These are phyloP conservation scores for Sanghuangporus weigelae DNA, from an alignment of 1,284 basidiomycete genomes.

Conservation along the genomic window DNA sequence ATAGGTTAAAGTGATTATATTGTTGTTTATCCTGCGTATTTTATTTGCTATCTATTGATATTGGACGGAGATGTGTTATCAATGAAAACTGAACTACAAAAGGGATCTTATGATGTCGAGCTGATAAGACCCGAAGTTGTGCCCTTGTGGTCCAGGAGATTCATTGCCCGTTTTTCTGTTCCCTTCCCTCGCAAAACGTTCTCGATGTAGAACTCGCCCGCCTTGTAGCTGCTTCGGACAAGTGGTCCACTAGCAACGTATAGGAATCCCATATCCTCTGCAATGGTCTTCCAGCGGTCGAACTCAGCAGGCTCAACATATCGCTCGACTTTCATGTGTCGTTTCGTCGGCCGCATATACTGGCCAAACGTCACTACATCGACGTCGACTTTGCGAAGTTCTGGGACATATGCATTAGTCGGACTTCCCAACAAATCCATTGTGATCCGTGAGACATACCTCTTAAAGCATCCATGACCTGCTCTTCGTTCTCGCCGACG, in stretches of 20 bases:
- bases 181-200: conserved; percentile 73
- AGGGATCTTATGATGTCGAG: background rate
- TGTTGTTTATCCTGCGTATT: background rate
- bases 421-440: background rate
- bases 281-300: conserved; percentile 84
- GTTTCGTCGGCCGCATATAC: conserved; percentile 99
- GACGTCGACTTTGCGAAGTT: conserved; percentile 82
- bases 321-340: conserved; percentile 98
- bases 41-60: background rate
- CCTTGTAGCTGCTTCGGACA: conserved; percentile 96
- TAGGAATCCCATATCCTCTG: conserved; percentile 92
- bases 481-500: conserved; percentile 86
- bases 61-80: background rate
- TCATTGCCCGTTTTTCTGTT: conserved; percentile 36
- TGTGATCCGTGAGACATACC: conserved; percentile 42
- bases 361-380: conserved; percentile 99
- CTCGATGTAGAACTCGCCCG: conserved; percentile 90
- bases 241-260: conserved; percentile 97
- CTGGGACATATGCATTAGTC: conserved; percentile 35
- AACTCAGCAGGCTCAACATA: conserved; percentile 96
- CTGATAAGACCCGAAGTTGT: background rate
- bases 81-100: background rate
- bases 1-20: background rate
- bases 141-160: conserved; percentile 27
- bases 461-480: conserved; percentile 79